Base-by-base conservation (phyloP, 495 filamentous ascomycete species). In the Chaetomium fimeti region DNA sequence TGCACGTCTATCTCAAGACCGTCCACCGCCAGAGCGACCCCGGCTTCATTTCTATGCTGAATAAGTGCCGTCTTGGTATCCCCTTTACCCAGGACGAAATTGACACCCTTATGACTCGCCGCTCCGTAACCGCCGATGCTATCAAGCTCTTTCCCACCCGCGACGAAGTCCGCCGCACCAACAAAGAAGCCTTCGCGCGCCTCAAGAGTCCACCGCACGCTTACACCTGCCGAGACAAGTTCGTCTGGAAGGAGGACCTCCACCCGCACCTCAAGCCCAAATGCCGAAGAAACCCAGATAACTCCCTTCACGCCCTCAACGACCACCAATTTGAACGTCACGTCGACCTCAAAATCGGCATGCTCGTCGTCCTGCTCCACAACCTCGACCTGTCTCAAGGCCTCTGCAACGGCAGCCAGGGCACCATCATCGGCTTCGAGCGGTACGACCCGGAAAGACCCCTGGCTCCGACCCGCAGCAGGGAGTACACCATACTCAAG, bases 341-440 rank as follows among this genome's bases (percentile, higher is more conserved):
- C 81, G 85, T 69, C 83, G 77, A 85, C 29, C 83, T 97, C 38
- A 97, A 97, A 70, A 87, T 89, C 61, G 92, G 93, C 7, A 88
- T 92, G 36, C 90, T 93, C 57, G 93, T 98, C 27, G 94, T 98
- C 83, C 79, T 98, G 13, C 94, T 97, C 74, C 92, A 92, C 63
- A 98, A 98, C 69, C 84, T 97, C 71, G 91, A 97, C 73, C 62
- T 80, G 2, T 1, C n/a, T 0, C 82, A 87, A 3, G 84, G 82
- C 0, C 85, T 97, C 0, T 93, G 94, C 69, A 98, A 98, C 68
- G 93, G 93, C 6, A 95, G 91, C 3, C 84, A 97, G 63, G 93
- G 93, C 1, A 85, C 87, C 60, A 87, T 98, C 12, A 77, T 87
- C 22, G 89, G 84, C 3, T 98, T 96, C 74, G 89, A 90, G 48